phyloP scores from a whole-genome alignment of 306 rosid genomes.

The Boehmeria nivea region DNA sequence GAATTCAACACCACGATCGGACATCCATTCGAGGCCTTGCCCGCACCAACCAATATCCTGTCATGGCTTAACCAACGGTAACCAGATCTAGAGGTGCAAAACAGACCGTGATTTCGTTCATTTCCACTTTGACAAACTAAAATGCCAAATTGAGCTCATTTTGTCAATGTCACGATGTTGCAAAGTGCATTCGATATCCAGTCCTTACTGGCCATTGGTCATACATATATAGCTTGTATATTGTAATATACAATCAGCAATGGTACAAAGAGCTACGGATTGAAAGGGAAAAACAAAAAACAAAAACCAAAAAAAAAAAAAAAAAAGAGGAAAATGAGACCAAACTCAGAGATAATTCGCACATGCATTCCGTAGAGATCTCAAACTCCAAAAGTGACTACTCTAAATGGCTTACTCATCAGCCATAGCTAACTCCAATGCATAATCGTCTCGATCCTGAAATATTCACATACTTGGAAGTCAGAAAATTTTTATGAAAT shows the following conservation, averaged over 20 bases:
- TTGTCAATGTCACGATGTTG: too few species aligned
- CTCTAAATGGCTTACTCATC: constrained; percentile 58
- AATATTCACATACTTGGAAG: neutral
- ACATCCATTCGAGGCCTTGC: too few species aligned
- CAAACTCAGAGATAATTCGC: constrained; percentile 5
- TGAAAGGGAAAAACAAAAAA: neutral
- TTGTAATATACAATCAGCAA: neutral
- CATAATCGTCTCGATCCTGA: constrained; percentile 99
- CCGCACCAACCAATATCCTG: too few species aligned
- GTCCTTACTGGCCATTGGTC: neutral
- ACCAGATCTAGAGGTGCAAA: too few species aligned
- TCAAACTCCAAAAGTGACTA: constrained; percentile 13
- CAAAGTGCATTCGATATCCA: too few species aligned
- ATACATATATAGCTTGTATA: neutral
- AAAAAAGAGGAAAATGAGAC: neutral
- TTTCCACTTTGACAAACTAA: too few species aligned
- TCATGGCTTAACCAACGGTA: too few species aligned
- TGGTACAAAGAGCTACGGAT: too few species aligned
- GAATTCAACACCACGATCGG: too few species aligned
- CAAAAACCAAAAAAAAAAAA: neutral
- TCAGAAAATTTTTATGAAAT: too few species aligned
- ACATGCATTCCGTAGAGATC: constrained; percentile 2
- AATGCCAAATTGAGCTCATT: too few species aligned
- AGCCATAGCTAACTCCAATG: constrained; percentile 93
- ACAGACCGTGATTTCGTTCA: too few species aligned